A percentile compares a stretch with the other conserved stretches of the same genome.
phyloP scores from a whole-genome alignment of 2,329 filamentous ascomycete species.

The Penicillium sp. region DNA sequence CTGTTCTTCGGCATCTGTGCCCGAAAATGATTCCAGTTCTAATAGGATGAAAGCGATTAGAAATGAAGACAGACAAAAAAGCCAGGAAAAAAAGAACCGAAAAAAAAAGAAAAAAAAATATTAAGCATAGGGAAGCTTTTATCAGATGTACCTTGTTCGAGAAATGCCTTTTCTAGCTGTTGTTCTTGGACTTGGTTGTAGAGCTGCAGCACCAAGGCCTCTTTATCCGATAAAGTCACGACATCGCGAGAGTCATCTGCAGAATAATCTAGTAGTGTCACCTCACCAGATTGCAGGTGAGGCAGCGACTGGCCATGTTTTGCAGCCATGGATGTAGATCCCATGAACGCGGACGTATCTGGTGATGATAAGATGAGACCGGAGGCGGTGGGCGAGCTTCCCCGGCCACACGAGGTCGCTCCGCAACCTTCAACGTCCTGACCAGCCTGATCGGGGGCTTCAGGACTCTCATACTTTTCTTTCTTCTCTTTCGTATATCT shows the following conservation, averaged over 20 bases:
- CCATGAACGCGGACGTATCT: conserved; percentile 29
- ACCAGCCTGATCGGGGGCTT: conserved; percentile 16
- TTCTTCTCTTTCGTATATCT: conserved; percentile 8
- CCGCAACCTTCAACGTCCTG: conserved; percentile 1
- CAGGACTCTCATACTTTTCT: conserved; percentile 5
- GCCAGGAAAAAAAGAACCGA: background rate
- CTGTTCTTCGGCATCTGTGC: conserved; percentile 53
- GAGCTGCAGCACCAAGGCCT: conserved; percentile 64
- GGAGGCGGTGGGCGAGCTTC: conserved; percentile 23
- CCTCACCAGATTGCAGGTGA: conserved; percentile 36
- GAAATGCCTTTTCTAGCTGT: conserved; percentile 67
- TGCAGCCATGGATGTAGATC: conserved; percentile 37
- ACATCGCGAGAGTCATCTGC: conserved; percentile 46
- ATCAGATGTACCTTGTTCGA: conserved; percentile 46
- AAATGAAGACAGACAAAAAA: background rate
- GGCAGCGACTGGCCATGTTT: conserved; percentile 29
- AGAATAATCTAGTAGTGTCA: conserved; percentile 41
- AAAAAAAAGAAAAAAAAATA: background rate
- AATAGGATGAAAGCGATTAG: conserved; percentile 4
- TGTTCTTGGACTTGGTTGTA: conserved; percentile 71
- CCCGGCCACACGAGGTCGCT: conserved; percentile 7
- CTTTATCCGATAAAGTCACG: conserved; percentile 62
- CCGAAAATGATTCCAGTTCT: conserved; percentile 41
- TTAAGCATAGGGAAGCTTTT: conserved; percentile 1
- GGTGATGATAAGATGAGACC: conserved; percentile 26